Base-by-base conservation (phyloP, 2,329 filamentous ascomycete genomes). In the Colletotrichum melonis region DNA sequence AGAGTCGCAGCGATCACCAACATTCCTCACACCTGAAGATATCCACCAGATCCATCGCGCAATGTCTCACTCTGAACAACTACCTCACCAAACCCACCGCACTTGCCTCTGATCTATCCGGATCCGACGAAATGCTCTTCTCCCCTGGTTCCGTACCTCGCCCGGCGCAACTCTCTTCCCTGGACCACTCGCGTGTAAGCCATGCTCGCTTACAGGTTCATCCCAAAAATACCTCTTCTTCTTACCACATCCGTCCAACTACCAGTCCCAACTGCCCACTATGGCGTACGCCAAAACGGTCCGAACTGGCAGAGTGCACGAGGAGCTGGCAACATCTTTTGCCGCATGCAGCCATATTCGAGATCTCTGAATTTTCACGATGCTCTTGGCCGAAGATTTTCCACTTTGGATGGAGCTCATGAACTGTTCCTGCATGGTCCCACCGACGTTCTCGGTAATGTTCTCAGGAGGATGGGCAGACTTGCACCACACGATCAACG, bases 221-320 rank as follows among this genome's bases (percentile, higher is more conserved):
- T 28, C 32, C 59, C 52, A 19, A 57, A 63, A 54, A 54, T 64
- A 38, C 49, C 38, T 4, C 38, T 24, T 26, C 26, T 19, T 22
- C 12, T 54, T 19, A 26, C 64, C 35, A 59, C 19, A 65, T 65
- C 30, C 56, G 57, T 68, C 24, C 30, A 42, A 5, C 5, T 16
- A 4, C 19, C 22, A 24, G 8, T 19, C 32, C 28, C 30, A 63
- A 52, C 57, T 24, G 28, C 24, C 57, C 57, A 30, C 46, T 22
- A 30, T 55, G 30, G 22, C 24, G 57, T 32, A 49, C 46, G 26
- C 58, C 12, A 38, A 68, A 68, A 68, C 66, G 22, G 57, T 42
- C 24, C 16, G 32, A 56, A 63, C 26, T 16, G 30, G 49, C 19
- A 46, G 66, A 35, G 24, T 19, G 58, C 57, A 42, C 66, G 57